These are phyloP conservation scores for Psilocybe mexicana DNA, from an alignment of 1,284 basidiomycete species.

Conservation along the genomic window DNA sequence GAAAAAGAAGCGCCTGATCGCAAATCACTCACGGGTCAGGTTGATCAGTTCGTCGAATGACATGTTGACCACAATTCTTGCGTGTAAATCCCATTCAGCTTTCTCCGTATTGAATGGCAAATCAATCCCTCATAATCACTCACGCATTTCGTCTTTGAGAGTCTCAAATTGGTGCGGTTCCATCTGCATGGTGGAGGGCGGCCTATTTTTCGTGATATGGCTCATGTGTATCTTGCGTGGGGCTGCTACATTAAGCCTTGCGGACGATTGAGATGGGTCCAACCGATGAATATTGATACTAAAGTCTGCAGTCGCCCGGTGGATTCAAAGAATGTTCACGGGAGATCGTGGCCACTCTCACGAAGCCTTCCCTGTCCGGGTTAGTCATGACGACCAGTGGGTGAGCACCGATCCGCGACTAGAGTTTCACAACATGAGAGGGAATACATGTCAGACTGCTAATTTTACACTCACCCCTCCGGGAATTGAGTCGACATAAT, in stretches of 20 bases:
- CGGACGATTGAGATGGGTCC: neutral
- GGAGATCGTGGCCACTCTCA: neutral
- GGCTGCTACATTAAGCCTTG: neutral
- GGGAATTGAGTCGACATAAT: neutral
- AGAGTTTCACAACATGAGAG: neutral
- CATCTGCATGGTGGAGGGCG: neutral
- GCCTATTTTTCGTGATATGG: neutral
- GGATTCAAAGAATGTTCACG: neutral
- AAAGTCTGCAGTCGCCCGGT: neutral
- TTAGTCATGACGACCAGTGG: neutral
- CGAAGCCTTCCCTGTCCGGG: neutral
- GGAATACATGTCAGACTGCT: neutral
- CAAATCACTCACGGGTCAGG: neutral
- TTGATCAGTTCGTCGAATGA: neutral
- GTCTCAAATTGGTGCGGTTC: neutral
- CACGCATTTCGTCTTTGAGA: neutral
- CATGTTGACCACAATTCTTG: neutral
- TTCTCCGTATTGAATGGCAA: neutral
- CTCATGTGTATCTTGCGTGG: neutral
- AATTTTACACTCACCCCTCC: neutral
- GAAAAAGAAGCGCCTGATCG: neutral
- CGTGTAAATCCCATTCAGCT: neutral
- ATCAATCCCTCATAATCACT: neutral
- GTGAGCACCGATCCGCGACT: neutral
- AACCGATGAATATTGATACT: neutral